Evolutionary conservation across 495 filamentous ascomycete species (phyloP).

Genomic region (Xylaria venustula): DNA sequence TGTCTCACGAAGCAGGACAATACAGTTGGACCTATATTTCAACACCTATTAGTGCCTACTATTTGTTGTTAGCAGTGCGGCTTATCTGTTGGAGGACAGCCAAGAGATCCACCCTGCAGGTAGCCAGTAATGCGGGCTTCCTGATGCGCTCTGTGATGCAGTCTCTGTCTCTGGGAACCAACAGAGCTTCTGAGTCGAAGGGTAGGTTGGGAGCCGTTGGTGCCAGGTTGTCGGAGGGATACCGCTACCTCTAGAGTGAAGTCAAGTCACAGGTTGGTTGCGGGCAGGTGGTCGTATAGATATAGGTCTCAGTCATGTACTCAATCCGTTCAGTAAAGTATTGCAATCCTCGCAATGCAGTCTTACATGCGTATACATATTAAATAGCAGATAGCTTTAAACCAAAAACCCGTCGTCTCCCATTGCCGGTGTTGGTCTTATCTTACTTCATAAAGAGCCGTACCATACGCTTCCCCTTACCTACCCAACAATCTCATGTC

Average conservation of each 20-base stretch:
- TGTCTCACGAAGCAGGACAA: no score
- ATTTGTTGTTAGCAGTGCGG: no score
- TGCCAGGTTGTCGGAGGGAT: neutral
- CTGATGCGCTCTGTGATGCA: no score
- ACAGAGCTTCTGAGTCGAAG: neutral
- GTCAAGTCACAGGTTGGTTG: no score
- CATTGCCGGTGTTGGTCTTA: neutral
- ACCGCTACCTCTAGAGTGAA: no score
- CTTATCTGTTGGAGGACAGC: no score
- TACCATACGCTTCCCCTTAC: neutral
- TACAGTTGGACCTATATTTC: no score
- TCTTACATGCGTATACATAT: neutral
- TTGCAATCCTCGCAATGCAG: neutral
- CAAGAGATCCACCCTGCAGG: no score
- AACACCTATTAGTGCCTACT: no score
- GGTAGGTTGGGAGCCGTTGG: neutral
- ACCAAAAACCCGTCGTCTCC: neutral
- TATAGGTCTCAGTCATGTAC: neutral
- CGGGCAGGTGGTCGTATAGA: no score
- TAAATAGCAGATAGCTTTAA: neutral
- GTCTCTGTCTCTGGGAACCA: no score
- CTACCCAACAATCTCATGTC: neutral
- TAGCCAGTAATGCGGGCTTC: no score
- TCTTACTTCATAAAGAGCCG: neutral
- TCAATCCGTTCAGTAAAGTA: neutral